Evolutionary conservation across 2,329 filamentous ascomycete species (phyloP).

Genomic region (Epichloe bromicola): DNA sequence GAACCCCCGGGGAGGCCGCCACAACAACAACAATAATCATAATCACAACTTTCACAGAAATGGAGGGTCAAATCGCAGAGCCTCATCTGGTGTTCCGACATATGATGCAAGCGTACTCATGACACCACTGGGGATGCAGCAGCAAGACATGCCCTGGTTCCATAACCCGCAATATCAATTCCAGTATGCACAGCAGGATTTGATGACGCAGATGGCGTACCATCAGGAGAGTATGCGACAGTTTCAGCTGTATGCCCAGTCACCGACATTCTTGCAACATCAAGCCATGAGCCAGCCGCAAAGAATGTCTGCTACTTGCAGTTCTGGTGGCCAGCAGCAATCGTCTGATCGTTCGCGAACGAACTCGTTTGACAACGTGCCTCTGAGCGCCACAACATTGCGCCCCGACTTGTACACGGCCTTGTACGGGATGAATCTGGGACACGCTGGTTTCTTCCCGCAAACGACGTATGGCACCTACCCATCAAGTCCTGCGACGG

Average conservation of each 20-base stretch:
- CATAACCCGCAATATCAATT: conserved; percentile 29
- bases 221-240: conserved; percentile 23
- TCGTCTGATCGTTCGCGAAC: conserved; percentile 42
- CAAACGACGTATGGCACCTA: conserved; percentile 38
- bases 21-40: conserved; percentile 26
- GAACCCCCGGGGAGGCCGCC: conserved; percentile 35
- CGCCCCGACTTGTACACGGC: conserved; percentile 41
- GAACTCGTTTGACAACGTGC: conserved; percentile 50
- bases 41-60: conserved; percentile 21
- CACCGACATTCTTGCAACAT: conserved; percentile 22
- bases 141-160: conserved; percentile 38
- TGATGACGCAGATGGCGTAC: conserved; percentile 29
- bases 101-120: conserved; percentile 38
- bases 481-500: conserved; percentile 42
- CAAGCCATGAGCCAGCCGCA: conserved; percentile 23
- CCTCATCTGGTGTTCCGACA: conserved; percentile 37
- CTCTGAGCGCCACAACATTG: conserved; percentile 40
- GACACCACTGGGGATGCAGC: conserved; percentile 27
- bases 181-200: conserved; percentile 26
- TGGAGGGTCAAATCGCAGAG: conserved; percentile 31
- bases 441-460: conserved; percentile 31
- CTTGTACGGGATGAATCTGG: conserved; percentile 30
- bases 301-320: conserved; percentile 14
- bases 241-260: conserved; percentile 23
- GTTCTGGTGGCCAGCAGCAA: conserved; percentile 16